Conservation (phyloP, 2,329 filamentous ascomycete genomes). For the Venturia carpophila region DNA sequence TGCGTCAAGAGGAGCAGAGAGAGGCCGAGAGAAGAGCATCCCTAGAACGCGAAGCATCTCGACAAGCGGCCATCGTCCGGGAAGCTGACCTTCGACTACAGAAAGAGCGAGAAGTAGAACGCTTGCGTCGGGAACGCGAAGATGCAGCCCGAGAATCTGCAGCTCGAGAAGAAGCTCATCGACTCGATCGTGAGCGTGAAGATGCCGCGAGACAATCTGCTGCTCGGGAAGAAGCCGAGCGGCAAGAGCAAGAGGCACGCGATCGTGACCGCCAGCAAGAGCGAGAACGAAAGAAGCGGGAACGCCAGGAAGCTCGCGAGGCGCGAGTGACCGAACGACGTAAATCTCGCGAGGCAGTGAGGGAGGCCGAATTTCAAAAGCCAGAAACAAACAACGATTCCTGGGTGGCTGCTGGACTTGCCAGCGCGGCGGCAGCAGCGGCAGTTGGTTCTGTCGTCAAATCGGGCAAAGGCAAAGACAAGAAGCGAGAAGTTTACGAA, state of each 20-base stretch:
- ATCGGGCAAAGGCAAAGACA: conserved; percentile 14
- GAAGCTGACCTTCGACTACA: conserved; percentile 19
- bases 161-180: conserved; percentile 10
- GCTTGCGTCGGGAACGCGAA: conserved; percentile 27
- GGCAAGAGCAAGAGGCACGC: not conserved
- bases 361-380: conserved; percentile 29
- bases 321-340: conserved; percentile 20
- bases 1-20: conserved; percentile 22
- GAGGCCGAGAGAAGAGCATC: conserved; percentile 24
- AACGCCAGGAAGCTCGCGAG: conserved; percentile 17
- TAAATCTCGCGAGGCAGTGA: conserved; percentile 24
- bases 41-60: conserved; percentile 25
- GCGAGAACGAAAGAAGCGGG: not conserved
- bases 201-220: conserved; percentile 8
- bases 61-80: conserved; percentile 15
- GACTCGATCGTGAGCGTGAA: not conserved
- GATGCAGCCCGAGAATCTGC: conserved; percentile 27
- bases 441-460: conserved; percentile 23
- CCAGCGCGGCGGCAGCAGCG: conserved; percentile 28
- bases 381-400: conserved; percentile 27
- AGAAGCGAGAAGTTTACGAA: conserved; percentile 11
- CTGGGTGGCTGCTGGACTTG: conserved; percentile 33
- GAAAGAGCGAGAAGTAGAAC: conserved; percentile 23
- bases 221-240: conserved; percentile 17
- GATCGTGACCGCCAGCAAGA: conserved; percentile 12